Evolutionary conservation across 257 asterid species (phyloP).

Genomic region (Mitragyna speciosa): DNA sequence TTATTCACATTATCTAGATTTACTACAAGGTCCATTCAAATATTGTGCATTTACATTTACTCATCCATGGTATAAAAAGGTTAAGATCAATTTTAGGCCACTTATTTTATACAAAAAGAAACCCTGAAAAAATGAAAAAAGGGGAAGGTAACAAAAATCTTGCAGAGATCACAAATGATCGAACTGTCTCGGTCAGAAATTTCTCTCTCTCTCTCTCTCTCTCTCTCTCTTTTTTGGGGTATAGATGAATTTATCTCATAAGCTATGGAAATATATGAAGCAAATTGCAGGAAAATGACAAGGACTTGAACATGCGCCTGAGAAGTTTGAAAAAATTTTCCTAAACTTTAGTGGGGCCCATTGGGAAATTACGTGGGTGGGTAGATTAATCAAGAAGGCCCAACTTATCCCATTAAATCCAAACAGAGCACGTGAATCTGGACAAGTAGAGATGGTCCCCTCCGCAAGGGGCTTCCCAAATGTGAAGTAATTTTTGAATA

Average conservation of each 20-base stretch:
- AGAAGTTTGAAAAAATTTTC: background rate
- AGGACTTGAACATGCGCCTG: slow-evolving; percentile 2
- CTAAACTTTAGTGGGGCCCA: background rate
- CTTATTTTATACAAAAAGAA: background rate
- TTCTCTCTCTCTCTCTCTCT: background rate
- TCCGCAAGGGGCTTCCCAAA: too few species aligned
- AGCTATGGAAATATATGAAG: background rate
- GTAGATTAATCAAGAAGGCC: background rate
- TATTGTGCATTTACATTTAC: too few species aligned
- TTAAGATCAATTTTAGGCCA: background rate
- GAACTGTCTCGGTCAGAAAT: background rate
- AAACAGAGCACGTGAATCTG: slow-evolving; percentile 12
- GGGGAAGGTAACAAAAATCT: background rate
- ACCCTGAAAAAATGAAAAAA: background rate
- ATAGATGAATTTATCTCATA: background rate
- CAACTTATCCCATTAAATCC: background rate
- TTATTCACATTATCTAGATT: background rate
- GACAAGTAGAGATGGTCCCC: background rate
- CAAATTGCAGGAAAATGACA: slow-evolving; percentile 9
- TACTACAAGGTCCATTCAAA: background rate
- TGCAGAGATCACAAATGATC: background rate
- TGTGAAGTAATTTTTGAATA: background rate
- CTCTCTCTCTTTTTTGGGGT: background rate
- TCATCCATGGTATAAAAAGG: too few species aligned
- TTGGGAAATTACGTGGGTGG: background rate